phyloP scores from a whole-genome alignment of 1,284 basidiomycete genomes.

The Trametes sp. region DNA sequence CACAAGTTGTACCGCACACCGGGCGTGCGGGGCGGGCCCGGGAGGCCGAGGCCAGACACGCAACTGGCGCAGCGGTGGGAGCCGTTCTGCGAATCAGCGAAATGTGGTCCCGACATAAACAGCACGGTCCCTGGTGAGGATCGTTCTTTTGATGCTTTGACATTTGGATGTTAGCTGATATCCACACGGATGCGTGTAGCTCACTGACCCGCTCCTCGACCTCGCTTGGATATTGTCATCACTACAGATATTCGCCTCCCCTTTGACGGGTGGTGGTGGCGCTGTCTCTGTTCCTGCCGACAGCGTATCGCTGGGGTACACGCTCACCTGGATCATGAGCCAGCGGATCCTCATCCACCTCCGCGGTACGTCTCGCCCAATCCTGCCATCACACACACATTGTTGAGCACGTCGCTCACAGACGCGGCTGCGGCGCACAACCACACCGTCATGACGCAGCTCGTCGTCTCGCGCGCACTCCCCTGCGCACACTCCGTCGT shows the following conservation, averaged over 20 bases:
- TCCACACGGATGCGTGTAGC: background rate
- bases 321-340: conserved; percentile 47
- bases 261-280: background rate
- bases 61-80: background rate
- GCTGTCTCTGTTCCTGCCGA: background rate
- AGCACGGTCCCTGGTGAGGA: too few species aligned
- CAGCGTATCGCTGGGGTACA: conserved; percentile 45
- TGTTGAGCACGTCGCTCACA: conserved; percentile 11
- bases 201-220: background rate
- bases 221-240: background rate
- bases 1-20: conserved; percentile 30
- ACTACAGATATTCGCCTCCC: background rate
- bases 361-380: conserved; percentile 36
- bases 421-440: conserved; percentile 36
- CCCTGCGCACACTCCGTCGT: conserved; percentile 29
- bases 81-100: background rate
- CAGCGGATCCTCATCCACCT: conserved; percentile 47
- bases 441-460: conserved; percentile 30
- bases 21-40: conserved; percentile 10
- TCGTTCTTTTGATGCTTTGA: too few species aligned
- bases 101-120: background rate
- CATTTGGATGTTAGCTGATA: background rate
- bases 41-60: background rate
- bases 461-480: conserved; percentile 32
- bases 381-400: background rate